Conservation (phyloP, 768 basidiomycete species). For the Mycena vitilis region DNA sequence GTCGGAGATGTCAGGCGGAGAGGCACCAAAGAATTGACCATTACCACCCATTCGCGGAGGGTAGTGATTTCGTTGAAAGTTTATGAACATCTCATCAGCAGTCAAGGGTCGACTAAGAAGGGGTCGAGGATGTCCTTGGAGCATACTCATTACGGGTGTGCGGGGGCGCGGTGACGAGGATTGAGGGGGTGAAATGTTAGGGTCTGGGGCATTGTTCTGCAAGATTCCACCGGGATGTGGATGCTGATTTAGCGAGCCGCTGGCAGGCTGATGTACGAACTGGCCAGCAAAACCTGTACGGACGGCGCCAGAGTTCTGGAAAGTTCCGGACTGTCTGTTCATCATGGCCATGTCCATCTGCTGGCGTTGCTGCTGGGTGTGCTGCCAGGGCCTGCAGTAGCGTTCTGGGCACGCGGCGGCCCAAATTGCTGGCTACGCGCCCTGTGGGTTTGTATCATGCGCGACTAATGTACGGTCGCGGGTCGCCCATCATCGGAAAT, state of each 20-base stretch:
- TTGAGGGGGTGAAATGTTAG: conserved; percentile 50
- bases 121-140: conserved; percentile 52
- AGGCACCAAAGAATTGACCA: conserved; percentile 55
- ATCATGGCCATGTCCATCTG: conserved; percentile 52
- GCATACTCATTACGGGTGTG: conserved; percentile 55
- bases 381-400: no score
- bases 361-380: conserved; percentile 46
- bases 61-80: conserved; percentile 48
- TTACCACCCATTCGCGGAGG: conserved; percentile 51
- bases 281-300: conserved; percentile 58
- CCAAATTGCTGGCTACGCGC: no score
- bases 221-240: conserved; percentile 51
- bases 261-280: conserved; percentile 62
- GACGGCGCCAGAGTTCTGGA: conserved; percentile 48
- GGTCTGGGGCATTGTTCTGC: conserved; percentile 52
- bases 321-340: conserved; percentile 53
- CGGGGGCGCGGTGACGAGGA: conserved; percentile 56
- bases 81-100: conserved; percentile 61
- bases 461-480: no score
- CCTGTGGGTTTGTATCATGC: no score
- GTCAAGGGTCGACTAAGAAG: conserved; percentile 57
- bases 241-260: conserved; percentile 44
- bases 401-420: no score
- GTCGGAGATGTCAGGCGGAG: conserved; percentile 62
- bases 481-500: no score